Base-by-base conservation (phyloP, 2,329 filamentous ascomycete genomes). In the Lachnellula hyalina region DNA sequence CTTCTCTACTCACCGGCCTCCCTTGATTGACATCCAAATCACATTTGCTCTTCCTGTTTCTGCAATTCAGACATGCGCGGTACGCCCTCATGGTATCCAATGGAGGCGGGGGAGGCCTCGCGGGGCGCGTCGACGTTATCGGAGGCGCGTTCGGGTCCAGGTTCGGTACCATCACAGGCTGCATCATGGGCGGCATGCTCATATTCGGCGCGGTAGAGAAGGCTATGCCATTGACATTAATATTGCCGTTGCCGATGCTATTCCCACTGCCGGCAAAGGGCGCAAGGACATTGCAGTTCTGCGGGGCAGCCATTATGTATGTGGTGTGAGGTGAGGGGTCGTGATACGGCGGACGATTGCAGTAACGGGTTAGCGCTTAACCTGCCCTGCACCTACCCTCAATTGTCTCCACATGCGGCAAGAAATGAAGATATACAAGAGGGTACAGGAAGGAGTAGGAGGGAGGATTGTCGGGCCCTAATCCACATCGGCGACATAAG, bases 41-140 rank as follows among this genome's bases (percentile, higher is more conserved):
- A 57, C 67, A 69, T 46, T 67, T 68, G 53, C 65, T 67, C 55
- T 69, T 69, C 51, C 67, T 49, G 55, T 62, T 65, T 38, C 67
- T 54, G 52, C 67, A 69, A 55, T 69, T 66, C 5, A 69, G 52
- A 59, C 67, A 69, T 8, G 67, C 67, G 15, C 67, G 61, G 52
- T 69, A 69, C 1, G 67, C 67, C 54, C 67, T 60, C 67, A 69
- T 69, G 5, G 60, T 54, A 56, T 69, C 67, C 40, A 65, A 38
- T 12, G 61, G 59, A 8, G 55, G 58, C 7, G 57, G 53, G 1
- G 57, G 50, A 3, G 58, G 57, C n/a, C 52, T 47, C n/a, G 48
- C 53, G 50, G 58, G 17, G 44, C 25, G 41, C 58, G 56, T 12
- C 19, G 19, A 17, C 11, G 41, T 17, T 17, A 44, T 9, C 41